phyloP scores from a whole-genome alignment of 73 alveolate species.

The Stentor roeselii region DNA sequence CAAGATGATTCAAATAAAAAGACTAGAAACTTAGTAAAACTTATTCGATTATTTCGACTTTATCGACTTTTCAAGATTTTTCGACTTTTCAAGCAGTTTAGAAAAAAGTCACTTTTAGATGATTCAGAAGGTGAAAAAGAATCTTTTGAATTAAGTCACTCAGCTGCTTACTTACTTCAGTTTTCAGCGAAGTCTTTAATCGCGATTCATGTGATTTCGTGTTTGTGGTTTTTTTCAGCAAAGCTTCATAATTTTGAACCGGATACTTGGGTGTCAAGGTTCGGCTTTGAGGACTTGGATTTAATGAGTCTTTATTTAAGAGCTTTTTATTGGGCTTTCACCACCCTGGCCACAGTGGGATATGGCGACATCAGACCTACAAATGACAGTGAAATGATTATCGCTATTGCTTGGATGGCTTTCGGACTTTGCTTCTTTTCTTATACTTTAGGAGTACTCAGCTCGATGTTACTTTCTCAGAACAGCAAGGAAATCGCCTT shows the following conservation, averaged over 20 bases:
- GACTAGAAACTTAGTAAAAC: conserved; percentile 29
- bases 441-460: conserved; percentile 63
- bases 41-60: conserved; percentile 66
- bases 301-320: conserved; percentile 28
- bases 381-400: conserved; percentile 52
- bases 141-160: conserved; percentile 50
- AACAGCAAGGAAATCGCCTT: conserved; percentile 57
- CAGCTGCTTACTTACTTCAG: conserved; percentile 55
- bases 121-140: conserved; percentile 29
- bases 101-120: conserved; percentile 50
- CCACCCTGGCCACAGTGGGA: conserved; percentile 84
- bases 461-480: conserved; percentile 59
- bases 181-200: conserved; percentile 61
- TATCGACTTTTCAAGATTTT: conserved; percentile 77
- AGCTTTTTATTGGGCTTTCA: conserved; percentile 73
- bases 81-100: conserved; percentile 56
- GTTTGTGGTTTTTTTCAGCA: conserved; percentile 80
- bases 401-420: conserved; percentile 72
- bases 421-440: conserved; percentile 79
- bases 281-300: conserved; percentile 21
- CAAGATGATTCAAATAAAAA: conserved; percentile 12
- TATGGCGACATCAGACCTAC: conserved; percentile 84
- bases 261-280: conserved; percentile 75
- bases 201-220: conserved; percentile 70
- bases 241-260: conserved; percentile 66